These are phyloP conservation scores for Auricularia auricula-judae DNA, from an alignment of 768 basidiomycete species.

Conservation along the genomic window DNA sequence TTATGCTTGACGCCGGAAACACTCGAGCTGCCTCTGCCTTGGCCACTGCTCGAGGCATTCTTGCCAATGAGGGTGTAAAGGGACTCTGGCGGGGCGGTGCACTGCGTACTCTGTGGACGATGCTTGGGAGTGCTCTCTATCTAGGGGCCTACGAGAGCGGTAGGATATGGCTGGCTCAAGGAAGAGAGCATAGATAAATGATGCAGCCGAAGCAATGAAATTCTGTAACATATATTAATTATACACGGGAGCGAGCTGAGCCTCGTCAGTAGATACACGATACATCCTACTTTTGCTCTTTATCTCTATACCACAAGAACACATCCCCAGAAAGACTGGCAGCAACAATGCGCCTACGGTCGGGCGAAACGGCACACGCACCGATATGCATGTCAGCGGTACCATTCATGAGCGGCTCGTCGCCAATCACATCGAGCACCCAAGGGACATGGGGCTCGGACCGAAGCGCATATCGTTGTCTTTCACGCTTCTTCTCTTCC, in stretches of 20 bases:
- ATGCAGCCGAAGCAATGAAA: too few species aligned
- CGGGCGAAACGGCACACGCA: background rate
- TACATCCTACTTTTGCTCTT: background rate
- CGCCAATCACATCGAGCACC: background rate
- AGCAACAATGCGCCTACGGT: background rate
- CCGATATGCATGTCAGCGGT: background rate
- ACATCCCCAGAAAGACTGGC: background rate
- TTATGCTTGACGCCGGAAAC: conserved; percentile 52
- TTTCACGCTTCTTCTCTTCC: background rate
- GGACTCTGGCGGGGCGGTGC: background rate
- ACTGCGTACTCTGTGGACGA: background rate
- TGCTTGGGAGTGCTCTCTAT: background rate
- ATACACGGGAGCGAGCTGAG: too few species aligned
- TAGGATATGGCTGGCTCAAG: background rate
- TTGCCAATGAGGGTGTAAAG: background rate
- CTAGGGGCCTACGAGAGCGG: background rate
- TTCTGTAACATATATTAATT: too few species aligned
- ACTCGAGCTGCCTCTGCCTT: background rate
- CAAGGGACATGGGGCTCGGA: background rate
- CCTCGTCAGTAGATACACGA: too few species aligned
- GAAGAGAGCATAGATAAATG: too few species aligned
- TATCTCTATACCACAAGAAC: background rate
- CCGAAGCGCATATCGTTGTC: background rate
- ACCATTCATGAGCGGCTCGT: background rate
- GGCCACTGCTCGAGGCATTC: background rate